Evolutionary conservation across 192 early-diverging fungal genomes (phyloP), one percentile per base, ranked within the genome.

Genomic region (Chytriomyces sp.): DNA sequence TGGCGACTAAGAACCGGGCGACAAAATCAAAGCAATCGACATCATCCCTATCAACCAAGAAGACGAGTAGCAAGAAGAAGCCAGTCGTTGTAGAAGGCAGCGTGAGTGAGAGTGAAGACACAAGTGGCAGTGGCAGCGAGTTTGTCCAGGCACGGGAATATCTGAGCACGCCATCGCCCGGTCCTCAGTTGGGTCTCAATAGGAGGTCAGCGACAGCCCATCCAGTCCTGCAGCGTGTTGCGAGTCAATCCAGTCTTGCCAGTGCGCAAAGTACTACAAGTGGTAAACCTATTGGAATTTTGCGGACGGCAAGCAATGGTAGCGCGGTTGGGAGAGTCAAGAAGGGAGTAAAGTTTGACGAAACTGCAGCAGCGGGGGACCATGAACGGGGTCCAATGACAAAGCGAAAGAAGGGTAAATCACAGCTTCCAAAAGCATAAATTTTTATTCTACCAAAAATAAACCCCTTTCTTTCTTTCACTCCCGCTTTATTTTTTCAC

Each of bases 321-420:
- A 22, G 44, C 22, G 44, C 44, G 22, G 59, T 22, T 8, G 28
- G 14, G 7, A 2, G 30, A 2, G 33, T 36, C 4, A 61, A 61
- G 59, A 61, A 61, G 59, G 59, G 59, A 36, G 59, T 61, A 5
- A 61, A 61, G 25, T 61, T 61, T 39, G 59, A 61, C 33, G 59
- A 28, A 61, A 36, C 25, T 17, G 59, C 59, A 31, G 25, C 59
- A 19, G 33, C 33, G 12, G 59, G 33, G 59, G 59, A 61, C 33
- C 19, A 58, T 58, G 59, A 36, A 33, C 8, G 33, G 12, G 59
- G 59, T 19, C 59, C 59, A 7, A 61, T 61, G 59, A 61, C 59
- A 12, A 61, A 61, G 59, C 59, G 59, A 12, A 61, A 36, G 34
- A 61, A 61, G 25, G 12, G 12, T 14, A 61, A 61, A 33, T 28